A percentile compares a stretch with the other conserved stretches of the same genome.
Conservation (phyloP, 257 asterid species). For the Penstemon eatonii region DNA sequence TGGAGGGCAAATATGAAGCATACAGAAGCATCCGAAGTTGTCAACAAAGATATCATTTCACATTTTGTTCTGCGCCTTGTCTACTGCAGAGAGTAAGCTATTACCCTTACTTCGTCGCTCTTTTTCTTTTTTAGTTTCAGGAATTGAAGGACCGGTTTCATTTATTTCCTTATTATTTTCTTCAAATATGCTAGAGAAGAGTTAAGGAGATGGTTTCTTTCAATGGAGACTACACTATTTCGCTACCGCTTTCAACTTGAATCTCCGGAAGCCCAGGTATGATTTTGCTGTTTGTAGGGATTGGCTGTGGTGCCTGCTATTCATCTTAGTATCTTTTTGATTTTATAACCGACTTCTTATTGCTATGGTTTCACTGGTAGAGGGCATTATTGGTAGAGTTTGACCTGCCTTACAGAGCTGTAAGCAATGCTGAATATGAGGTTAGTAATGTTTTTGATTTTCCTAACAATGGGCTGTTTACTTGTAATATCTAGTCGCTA, state of each 20-base stretch:
- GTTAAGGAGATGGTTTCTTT: conserved; percentile 88
- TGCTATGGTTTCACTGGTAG: conserved; percentile 37
- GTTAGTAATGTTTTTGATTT: conserved; percentile 37
- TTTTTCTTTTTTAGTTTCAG: conserved; percentile 15
- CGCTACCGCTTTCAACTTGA: conserved; percentile 68
- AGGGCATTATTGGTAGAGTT: conserved; percentile 70
- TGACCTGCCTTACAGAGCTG: conserved; percentile 77
- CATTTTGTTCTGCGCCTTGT: conserved; percentile 94
- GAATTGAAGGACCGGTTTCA: conserved; percentile 8
- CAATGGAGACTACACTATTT: conserved; percentile 81
- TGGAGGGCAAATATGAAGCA: conserved; percentile 74
- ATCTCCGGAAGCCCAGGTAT: conserved; percentile 68
- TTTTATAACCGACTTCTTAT: conserved; percentile 27
- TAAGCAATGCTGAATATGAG: conserved; percentile 83
- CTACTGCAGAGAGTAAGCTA: conserved; percentile 85
- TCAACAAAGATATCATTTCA: conserved; percentile 81
- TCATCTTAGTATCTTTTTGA: conserved; percentile 20
- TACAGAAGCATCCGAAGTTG: conserved; percentile 56
- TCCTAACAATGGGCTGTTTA: conserved; percentile 2
- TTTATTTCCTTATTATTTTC: conserved; percentile 22
- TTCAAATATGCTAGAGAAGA: conserved; percentile 60
- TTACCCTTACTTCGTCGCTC: not conserved
- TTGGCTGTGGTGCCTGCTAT: conserved; percentile 10
- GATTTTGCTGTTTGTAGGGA: conserved; percentile 26
- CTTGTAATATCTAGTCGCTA: conserved; percentile 7